Conservation (phyloP, 2,329 filamentous ascomycete species). For the Lasiodiplodia hormozganensis region DNA sequence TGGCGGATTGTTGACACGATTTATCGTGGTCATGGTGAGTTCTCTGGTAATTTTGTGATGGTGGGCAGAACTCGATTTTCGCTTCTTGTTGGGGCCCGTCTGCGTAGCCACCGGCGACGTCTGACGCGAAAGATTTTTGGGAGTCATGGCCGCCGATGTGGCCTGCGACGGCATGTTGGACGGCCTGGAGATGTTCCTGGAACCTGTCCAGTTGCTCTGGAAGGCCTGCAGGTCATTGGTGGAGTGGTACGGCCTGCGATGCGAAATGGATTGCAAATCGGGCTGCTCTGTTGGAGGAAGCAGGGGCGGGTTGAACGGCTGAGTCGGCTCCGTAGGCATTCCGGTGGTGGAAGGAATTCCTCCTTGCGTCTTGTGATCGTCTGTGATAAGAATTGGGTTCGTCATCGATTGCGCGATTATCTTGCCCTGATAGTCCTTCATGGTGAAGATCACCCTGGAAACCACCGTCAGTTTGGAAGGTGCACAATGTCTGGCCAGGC, state of each 20-base stretch:
- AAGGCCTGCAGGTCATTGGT: conserved; percentile 68
- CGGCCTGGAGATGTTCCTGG: conserved; percentile 1
- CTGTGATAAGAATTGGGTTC: conserved; percentile 90
- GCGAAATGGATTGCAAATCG: conserved; percentile 50
- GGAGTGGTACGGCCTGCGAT: conserved; percentile 62
- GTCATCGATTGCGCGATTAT: conserved; percentile 84
- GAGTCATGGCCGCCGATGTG: conserved; percentile 59
- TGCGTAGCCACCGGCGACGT: conserved; percentile 69
- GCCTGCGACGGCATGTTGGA: conserved; percentile 37
- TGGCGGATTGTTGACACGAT: conserved; percentile 69
- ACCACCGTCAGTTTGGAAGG: conserved; percentile 11
- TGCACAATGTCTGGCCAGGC: background rate
- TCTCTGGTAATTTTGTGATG: conserved; percentile 71
- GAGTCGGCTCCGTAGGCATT: conserved; percentile 35
- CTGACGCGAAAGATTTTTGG: conserved; percentile 73
- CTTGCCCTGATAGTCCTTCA: conserved; percentile 79
- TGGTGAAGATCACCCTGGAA: conserved; percentile 79
- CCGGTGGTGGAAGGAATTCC: conserved; percentile 44
- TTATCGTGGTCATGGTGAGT: conserved; percentile 90
- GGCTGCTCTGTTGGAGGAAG: conserved; percentile 14
- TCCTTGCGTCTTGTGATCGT: conserved; percentile 87
- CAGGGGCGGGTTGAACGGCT: conserved; percentile 17
- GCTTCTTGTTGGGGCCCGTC: conserved; percentile 76
- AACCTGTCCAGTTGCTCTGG: conserved; percentile 37
- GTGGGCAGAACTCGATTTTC: conserved; percentile 70